A percentile compares a stretch with the other conserved stretches of the same genome.
phyloP scores from a whole-genome alignment of 2,329 filamentous ascomycete species.

The Cercospora sp. region DNA sequence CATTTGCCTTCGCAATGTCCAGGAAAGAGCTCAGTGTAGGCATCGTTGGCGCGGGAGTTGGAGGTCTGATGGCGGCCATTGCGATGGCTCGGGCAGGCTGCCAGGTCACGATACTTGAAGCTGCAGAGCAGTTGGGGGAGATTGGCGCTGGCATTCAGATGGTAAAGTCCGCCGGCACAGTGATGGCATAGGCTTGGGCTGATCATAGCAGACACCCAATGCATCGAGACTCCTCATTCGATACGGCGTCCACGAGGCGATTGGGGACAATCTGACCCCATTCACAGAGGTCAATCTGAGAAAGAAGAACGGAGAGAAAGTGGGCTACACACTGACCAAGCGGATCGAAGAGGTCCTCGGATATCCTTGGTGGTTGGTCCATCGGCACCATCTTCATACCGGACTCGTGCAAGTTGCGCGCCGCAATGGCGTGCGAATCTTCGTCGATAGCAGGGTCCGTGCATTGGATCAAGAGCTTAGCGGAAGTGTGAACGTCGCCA shows the following conservation, averaged over 20 bases:
- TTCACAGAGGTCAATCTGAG: conserved; percentile 47
- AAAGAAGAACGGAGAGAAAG: conserved; percentile 42
- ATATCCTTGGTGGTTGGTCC: conserved; percentile 51
- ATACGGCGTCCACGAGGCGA: conserved; percentile 45
- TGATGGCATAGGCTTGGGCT: neutral
- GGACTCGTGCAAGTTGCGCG: conserved; percentile 46
- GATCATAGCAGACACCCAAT: conserved; percentile 45
- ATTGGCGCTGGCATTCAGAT: conserved; percentile 33
- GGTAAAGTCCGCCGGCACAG: conserved; percentile 40
- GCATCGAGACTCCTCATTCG: conserved; percentile 44
- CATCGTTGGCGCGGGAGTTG: conserved; percentile 42
- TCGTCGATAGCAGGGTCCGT: conserved; percentile 43
- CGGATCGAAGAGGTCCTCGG: conserved; percentile 39
- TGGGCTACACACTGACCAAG: conserved; percentile 43
- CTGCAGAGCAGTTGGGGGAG: conserved; percentile 43
- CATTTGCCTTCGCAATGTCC: conserved; percentile 8
- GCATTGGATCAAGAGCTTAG: conserved; percentile 36
- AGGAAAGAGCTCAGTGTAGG: conserved; percentile 28
- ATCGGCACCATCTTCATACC: conserved; percentile 50
- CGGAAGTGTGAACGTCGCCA: conserved; percentile 37
- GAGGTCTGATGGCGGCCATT: conserved; percentile 45
- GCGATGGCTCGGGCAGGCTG: conserved; percentile 41
- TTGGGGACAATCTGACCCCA: conserved; percentile 46
- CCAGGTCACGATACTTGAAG: conserved; percentile 45
- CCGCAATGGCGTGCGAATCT: conserved; percentile 42